Base-by-base conservation (phyloP, 805 yeast species). In the Ascoidea tarda region DNA sequence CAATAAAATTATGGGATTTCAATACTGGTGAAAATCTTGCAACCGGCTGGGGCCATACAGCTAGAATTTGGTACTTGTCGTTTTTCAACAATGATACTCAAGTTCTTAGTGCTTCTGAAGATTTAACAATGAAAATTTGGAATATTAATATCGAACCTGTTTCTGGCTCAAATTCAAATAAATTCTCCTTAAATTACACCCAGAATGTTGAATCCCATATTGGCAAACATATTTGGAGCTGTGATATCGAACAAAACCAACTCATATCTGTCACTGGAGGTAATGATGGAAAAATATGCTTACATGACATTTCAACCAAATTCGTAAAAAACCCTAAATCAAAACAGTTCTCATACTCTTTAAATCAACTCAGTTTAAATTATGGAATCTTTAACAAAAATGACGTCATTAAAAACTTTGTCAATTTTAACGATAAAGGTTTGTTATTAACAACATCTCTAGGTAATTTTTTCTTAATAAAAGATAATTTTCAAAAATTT, bases 11-110 rank as follows among this genome's bases (percentile, higher is more conserved):
- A 5, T 89, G 89, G 82, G 79, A 79, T 59, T 68, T 83, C 55
- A 60, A 60, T 5, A 62, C 76, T 1, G 91, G 95, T 0, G 59
- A 67, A 8, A 66, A 80, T 42, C 59, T 85, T 46, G 84, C 91
- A 1, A 77, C 81, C 32, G 97, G 96, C 0, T 93, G 97, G 97
- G 99, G 98, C 12, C 99, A 93, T 63, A 82, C 85, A 1, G 91
- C 98, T 0, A 77, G 99, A 62, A 90, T 93, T 46, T 93, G 99
- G 99, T 76, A 77, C 47, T 69, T 91, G 48, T 73, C 72, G 50
- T 87, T 87, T 62, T 76, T 70, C 54, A 67, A 68, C 5, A 59
- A 64, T 16, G 66, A 66, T 48, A 62, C 58, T 5, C 64, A 68
- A 5, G 59, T 82, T 0, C 69, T 87, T 14, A 80, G 95, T 64